Percentiles rank a stretch among this genome's conserved stretches.
Conservation (phyloP, 176 grass and related monocot species). For the Juncus inflexus region DNA sequence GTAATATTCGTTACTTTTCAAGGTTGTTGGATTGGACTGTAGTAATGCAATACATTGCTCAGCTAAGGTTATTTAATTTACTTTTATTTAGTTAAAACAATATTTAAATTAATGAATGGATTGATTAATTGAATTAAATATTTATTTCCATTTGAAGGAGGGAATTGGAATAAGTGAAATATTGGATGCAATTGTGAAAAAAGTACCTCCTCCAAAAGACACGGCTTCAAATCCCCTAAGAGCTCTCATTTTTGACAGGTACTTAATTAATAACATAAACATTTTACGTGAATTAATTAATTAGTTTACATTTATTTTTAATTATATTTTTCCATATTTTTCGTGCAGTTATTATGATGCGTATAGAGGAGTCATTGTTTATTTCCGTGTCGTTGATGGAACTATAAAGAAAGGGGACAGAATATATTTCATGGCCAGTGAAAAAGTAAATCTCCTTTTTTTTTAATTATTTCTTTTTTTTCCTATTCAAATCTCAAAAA, state of each 20-base stretch:
- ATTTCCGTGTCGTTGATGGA: slow-evolving; percentile 88
- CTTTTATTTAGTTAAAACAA: not conserved
- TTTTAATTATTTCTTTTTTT: slow-evolving; percentile 11
- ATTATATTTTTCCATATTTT: slow-evolving; percentile 30
- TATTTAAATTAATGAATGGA: no score
- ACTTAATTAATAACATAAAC: slow-evolving; percentile 3
- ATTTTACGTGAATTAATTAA: not conserved
- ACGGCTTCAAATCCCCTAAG: slow-evolving; percentile 65
- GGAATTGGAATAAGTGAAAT: slow-evolving; percentile 93
- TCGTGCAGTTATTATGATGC: slow-evolving; percentile 89
- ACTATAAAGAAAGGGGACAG: slow-evolving; percentile 86
- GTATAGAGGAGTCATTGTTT: slow-evolving; percentile 97
- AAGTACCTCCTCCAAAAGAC: slow-evolving; percentile 78
- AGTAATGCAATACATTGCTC: slow-evolving; percentile 86
- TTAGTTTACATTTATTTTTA: slow-evolving; percentile 10
- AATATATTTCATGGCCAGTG: slow-evolving; percentile 86
- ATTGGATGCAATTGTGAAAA: slow-evolving; percentile 77
- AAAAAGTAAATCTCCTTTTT: slow-evolving; percentile 47
- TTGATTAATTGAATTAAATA: not conserved
- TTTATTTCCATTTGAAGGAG: slow-evolving; percentile 52
- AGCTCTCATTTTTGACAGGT: slow-evolving; percentile 99
- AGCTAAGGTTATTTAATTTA: slow-evolving; percentile 67
- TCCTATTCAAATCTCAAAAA: not conserved
- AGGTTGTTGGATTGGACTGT: slow-evolving; percentile 97
- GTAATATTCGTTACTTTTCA: slow-evolving; percentile 10